Percentiles rank a stretch among this genome's conserved stretches.
These are phyloP conservation scores for Spathaspora arborariae DNA, from an alignment of 805 yeast species.

Conservation along the genomic window DNA sequence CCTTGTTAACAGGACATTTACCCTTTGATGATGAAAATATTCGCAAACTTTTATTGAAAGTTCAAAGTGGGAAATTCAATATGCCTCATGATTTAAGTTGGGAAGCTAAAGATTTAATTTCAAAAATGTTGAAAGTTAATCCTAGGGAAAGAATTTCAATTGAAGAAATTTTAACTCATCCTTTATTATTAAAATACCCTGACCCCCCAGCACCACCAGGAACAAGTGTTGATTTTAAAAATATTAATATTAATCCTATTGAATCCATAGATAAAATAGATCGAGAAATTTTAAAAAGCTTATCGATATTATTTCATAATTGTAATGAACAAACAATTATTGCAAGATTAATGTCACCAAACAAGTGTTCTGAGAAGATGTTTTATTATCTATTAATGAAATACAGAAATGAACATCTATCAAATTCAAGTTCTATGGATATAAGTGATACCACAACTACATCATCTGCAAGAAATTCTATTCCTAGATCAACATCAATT, in stretches of 20 bases:
- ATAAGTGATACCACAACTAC: conserved; percentile 23
- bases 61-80: conserved; percentile 81
- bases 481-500: conserved; percentile 40
- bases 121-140: conserved; percentile 75
- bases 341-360: conserved; percentile 48
- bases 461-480: conserved; percentile 20
- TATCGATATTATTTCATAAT: conserved; percentile 81
- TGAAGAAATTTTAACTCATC: conserved; percentile 73
- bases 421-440: conserved; percentile 14
- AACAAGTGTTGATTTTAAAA: conserved; percentile 13
- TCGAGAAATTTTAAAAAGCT: conserved; percentile 66
- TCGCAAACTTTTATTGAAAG: conserved; percentile 79
- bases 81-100: conserved; percentile 77
- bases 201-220: conserved; percentile 28
- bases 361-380: conserved; percentile 72
- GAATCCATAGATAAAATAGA: conserved; percentile 53
- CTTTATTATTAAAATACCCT: conserved; percentile 73
- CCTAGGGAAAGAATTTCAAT: conserved; percentile 80
- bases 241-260: conserved; percentile 30
- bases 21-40: conserved; percentile 98
- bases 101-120: conserved; percentile 85
- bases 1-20: conserved; percentile 87
- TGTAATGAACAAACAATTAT: conserved; percentile 53
- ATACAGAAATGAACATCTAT: conserved; percentile 65
- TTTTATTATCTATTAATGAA: conserved; percentile 72